Base-by-base conservation (phyloP, 148 eudicot species). In the Tetragonia tetragonoides region DNA sequence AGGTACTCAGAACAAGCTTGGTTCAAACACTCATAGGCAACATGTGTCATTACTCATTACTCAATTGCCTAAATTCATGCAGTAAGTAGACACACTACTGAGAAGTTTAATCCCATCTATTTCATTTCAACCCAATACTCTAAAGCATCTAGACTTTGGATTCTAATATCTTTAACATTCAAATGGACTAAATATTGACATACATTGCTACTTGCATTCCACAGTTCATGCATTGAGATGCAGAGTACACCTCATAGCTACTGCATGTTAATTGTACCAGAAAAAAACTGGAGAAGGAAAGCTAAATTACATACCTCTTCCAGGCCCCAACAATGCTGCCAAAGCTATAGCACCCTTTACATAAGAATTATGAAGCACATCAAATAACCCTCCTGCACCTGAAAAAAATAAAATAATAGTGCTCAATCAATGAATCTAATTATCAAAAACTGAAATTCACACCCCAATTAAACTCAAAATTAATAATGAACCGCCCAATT, bases 301-400 rank as follows among this genome's bases (percentile, higher is more conserved):
- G 73, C 59, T 10, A 37, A 59, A 64, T 54, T 80, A 78, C 90
- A 53, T 74, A 95, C 98, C 98, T 92, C 94, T 87, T 82, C 98
- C 98, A 53, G 98, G 98, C 66, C 98, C 97, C 82, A 95, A 79
- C 75, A 92, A 82, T 70, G 98, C 90, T 53, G 92, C 97, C 84
- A 92, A 69, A 81, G 98, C 92, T 75, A 95, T 72, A 75, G 85
- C 90, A 77, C 92, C 95, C 85, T 95, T 92, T 74, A 95, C 89
- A 79, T 92, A 89, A 0, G 95, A 85, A 85, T 90, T 90, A 75
- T 95, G 98, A 79, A 95, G 90, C 38, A 88, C 67, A 74, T 91
- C 96, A 89, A 89, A 81, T 10, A 92, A 5, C 65, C 92, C 83
- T 70, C 97, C 98, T 95, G 64, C 66, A 77, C 51, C 74, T 77